These are phyloP conservation scores for Phytophthora constricta DNA, from an alignment of 352 stramenopile species.

Conservation along the genomic window DNA sequence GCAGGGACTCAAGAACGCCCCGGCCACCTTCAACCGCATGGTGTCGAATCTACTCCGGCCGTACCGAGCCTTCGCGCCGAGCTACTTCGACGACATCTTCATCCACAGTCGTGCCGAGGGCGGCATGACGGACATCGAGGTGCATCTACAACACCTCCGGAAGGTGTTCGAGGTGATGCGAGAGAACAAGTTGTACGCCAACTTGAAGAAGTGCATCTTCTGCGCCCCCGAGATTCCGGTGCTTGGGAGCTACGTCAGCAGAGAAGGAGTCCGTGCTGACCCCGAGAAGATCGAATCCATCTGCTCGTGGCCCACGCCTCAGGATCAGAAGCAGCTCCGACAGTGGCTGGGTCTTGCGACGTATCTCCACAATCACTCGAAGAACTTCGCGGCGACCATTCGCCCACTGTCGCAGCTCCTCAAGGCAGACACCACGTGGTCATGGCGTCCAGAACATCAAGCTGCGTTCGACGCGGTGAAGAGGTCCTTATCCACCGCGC, in stretches of 20 bases:
- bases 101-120: not conserved
- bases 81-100: slow-evolving; percentile 46
- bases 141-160: slow-evolving; percentile 3
- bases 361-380: slow-evolving; percentile 34
- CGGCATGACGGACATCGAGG: not conserved
- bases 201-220: not conserved
- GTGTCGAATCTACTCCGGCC: slow-evolving; percentile 21
- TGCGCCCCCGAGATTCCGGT: slow-evolving; percentile 1
- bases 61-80: slow-evolving; percentile 23
- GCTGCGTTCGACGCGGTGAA: slow-evolving; percentile 25
- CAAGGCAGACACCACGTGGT: slow-evolving; percentile 10
- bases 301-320: not conserved
- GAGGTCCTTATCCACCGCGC: not conserved
- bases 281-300: slow-evolving; percentile 19
- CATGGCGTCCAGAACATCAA: slow-evolving; percentile 19
- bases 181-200: slow-evolving; percentile 5
- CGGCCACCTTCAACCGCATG: slow-evolving; percentile 36
- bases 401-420: slow-evolving; percentile 19
- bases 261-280: slow-evolving; percentile 9
- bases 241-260: slow-evolving; percentile 25
- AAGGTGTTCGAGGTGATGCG: slow-evolving; percentile 16
- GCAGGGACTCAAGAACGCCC: slow-evolving; percentile 27
- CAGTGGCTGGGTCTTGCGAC: slow-evolving; percentile 2
- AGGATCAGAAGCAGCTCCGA: not conserved
- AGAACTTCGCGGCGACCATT: slow-evolving; percentile 11